Evolutionary conservation across 495 filamentous ascomycete genomes (phyloP), one percentile per base, ranked within the genome.

Genomic region (Darksidea phi): DNA sequence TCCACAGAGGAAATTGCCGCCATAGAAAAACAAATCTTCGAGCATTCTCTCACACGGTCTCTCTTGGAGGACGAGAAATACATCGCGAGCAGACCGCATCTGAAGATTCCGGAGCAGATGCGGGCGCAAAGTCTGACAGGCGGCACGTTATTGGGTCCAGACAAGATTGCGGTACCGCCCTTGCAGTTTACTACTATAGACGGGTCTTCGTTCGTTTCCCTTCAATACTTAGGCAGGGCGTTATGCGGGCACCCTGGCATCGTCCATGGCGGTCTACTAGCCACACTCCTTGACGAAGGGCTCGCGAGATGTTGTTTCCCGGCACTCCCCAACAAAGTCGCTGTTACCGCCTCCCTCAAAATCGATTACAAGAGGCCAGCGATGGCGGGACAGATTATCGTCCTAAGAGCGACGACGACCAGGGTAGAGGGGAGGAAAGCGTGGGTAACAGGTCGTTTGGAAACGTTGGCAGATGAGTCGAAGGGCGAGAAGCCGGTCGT

Each of bases 341-440:
- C 84, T 48, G 85, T 98, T 71, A 98, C 94, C 17, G 94, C 94
- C 37, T 95, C 87, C 68, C 73, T 98, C 67, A 94, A 88, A 54
- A 83, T 98, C 71, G 90, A 94, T 70, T 98, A 97, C 74, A 83
- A 86, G 61, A 81, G 80, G 32, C 94, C 95, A 13, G 86, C 86
- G 24, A 80, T 82, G 71, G 90, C 93, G 23, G 80, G 83, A n/a
- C 79, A 80, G 47, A 95, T 87, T 70, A 77, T 92, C 43, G 89
- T 94, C 23, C 73, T 98, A 46, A 82, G 82, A 54, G 95, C 90
- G 18, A 83, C 84, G 68, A 96, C 91, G 17, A 83, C 84, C 20
- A 95, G 88, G 77, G 89, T 91, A 8, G 93, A 97, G 71, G 95
- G 94, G 6, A 81, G 94, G 61, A 98, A 98, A 74, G 94, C 92